Percentiles rank a stretch among this genome's conserved stretches.
phyloP scores from a whole-genome alignment of 164 flowering plant genomes.

The Pachysandra terminalis region DNA sequence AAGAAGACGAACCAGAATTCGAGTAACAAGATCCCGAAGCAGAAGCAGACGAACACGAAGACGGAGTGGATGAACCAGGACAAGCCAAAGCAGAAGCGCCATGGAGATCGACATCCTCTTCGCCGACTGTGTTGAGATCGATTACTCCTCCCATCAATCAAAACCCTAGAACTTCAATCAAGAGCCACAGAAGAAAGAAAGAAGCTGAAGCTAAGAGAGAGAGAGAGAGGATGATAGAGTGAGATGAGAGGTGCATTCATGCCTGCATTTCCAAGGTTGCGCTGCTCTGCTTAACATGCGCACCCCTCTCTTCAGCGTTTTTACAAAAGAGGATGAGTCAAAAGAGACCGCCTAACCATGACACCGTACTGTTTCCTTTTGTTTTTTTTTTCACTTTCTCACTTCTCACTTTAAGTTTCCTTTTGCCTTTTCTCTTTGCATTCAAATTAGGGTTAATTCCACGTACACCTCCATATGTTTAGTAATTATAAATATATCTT shows the following conservation, averaged over 20 bases:
- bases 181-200: constrained; percentile 1
- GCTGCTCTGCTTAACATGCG: constrained; percentile 6
- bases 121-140: constrained; percentile 65
- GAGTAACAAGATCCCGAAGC: constrained; percentile 19
- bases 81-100: constrained; percentile 19
- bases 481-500: too few relatives aligned
- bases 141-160: constrained; percentile 50
- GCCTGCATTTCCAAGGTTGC: constrained; percentile 10
- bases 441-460: too few relatives aligned
- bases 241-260: constrained; percentile 11
- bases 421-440: not conserved
- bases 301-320: constrained; percentile 7
- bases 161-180: constrained; percentile 1
- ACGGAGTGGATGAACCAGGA: constrained; percentile 23
- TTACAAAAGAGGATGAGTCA: constrained; percentile 14
- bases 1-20: constrained; percentile 18
- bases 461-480: too few relatives aligned
- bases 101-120: constrained; percentile 33
- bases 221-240: constrained; percentile 7
- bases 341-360: constrained; percentile 16
- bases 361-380: constrained; percentile 9
- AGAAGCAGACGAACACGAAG: constrained; percentile 29
- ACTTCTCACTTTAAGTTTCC: not conserved
- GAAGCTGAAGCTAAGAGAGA: constrained; percentile 29
- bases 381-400: constrained; percentile 4